Conservation (phyloP, 805 yeast species). For the Nakazawaea ernobii region DNA sequence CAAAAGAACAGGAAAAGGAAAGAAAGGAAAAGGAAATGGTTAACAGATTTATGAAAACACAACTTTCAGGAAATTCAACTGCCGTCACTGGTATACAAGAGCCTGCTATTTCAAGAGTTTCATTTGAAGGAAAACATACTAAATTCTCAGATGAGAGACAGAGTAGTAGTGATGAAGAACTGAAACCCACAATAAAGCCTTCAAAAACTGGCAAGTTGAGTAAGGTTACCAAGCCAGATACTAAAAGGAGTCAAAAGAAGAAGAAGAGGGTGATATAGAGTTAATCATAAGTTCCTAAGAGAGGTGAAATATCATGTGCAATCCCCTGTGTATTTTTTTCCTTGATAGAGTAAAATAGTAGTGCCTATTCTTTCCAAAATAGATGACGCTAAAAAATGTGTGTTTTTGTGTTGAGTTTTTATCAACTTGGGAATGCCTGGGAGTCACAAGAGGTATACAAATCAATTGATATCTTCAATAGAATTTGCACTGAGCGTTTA, state of each 20-base stretch:
- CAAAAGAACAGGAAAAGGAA: slow-evolving; percentile 20
- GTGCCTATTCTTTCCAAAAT: too few relatives aligned
- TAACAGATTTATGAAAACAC: slow-evolving; percentile 34
- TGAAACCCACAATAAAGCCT: not conserved
- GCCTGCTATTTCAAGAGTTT: slow-evolving; percentile 48
- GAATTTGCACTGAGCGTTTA: too few relatives aligned
- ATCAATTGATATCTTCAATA: not conserved
- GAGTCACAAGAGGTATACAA: too few relatives aligned
- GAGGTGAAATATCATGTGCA: too few relatives aligned
- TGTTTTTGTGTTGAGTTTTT: too few relatives aligned
- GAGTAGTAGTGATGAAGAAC: slow-evolving; percentile 5
- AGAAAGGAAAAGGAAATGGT: slow-evolving; percentile 26
- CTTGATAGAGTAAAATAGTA: too few relatives aligned
- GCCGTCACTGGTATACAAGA: slow-evolving; percentile 18
- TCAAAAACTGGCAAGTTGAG: not conserved
- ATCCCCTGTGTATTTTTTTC: not conserved
- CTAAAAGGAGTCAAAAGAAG: slow-evolving; percentile 8
- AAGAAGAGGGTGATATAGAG: not conserved
- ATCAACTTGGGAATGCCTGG: too few relatives aligned
- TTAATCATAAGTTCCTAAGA: too few relatives aligned
- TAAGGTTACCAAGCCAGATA: slow-evolving; percentile 1
- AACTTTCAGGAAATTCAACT: slow-evolving; percentile 11
- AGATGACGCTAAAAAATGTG: too few relatives aligned
- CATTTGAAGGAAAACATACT: slow-evolving; percentile 51
- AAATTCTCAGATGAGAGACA: slow-evolving; percentile 31